A percentile compares a stretch with the other conserved stretches of the same genome.
Evolutionary conservation across 805 yeast species (phyloP).

Genomic region (Zygosaccharomyces lentus): DNA sequence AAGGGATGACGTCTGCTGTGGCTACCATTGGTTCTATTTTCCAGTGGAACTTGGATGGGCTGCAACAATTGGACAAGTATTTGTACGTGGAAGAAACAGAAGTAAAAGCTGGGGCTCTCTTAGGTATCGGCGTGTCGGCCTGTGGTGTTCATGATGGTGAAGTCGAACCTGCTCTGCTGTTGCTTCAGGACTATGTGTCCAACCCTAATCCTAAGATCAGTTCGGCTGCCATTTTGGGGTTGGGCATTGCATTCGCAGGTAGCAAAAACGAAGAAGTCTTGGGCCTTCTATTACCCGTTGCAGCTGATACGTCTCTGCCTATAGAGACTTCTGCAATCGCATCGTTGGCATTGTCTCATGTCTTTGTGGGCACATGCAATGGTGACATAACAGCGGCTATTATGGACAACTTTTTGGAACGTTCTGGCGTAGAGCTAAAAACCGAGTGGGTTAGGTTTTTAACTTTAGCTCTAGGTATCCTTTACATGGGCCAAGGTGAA

Average conservation of each 20-base stretch:
- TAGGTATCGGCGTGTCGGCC: conserved; percentile 91
- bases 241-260: conserved; percentile 94
- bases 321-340: conserved; percentile 82
- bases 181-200: conserved; percentile 76
- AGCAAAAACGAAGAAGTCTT: conserved; percentile 81
- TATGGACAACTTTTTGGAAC: conserved; percentile 82
- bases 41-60: conserved; percentile 92
- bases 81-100: conserved; percentile 80
- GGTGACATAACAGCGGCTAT: conserved; percentile 93
- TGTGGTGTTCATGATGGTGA: conserved; percentile 89
- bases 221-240: conserved; percentile 81
- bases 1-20: conserved; percentile 86
- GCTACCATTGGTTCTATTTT: conserved; percentile 87
- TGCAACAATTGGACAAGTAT: conserved; percentile 84
- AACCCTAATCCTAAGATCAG: conserved; percentile 61
- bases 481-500: conserved; percentile 91
- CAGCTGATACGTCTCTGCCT: conserved; percentile 68
- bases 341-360: conserved; percentile 88
- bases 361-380: conserved; percentile 91
- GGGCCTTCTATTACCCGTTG: conserved; percentile 72
- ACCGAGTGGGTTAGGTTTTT: conserved; percentile 86
- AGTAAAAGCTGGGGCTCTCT: conserved; percentile 91
- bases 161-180: conserved; percentile 83
- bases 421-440: conserved; percentile 70
- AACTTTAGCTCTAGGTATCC: conserved; percentile 85